These are phyloP conservation scores for Candida boidinii DNA, from an alignment of 805 yeast genomes.

Conservation along the genomic window DNA sequence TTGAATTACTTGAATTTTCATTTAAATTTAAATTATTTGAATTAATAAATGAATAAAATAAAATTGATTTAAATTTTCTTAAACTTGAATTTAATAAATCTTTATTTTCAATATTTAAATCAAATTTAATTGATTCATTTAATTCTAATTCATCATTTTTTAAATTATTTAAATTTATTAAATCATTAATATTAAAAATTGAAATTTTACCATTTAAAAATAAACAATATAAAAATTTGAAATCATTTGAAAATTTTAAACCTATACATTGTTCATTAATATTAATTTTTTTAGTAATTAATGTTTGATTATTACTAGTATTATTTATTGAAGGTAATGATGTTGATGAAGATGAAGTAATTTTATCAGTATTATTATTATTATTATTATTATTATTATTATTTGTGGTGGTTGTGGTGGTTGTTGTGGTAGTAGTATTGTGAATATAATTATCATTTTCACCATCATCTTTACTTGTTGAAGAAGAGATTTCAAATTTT, in stretches of 20 bases:
- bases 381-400: too few species aligned
- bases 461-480: slow-evolving; percentile 17
- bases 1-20: slow-evolving; percentile 11
- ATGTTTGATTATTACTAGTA: too few species aligned
- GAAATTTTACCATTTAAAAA: slow-evolving; percentile 22
- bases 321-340: too few species aligned
- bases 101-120: slow-evolving; percentile 5
- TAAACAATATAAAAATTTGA: slow-evolving; percentile 22
- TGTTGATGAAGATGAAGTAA: too few species aligned
- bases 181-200: slow-evolving; percentile 11
- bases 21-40: slow-evolving; percentile 17
- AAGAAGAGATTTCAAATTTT: slow-evolving; percentile 1
- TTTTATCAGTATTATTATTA: too few species aligned
- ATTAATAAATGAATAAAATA: slow-evolving; percentile 18
- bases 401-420: too few species aligned
- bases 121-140: slow-evolving; percentile 5
- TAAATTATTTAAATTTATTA: too few species aligned
- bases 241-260: slow-evolving; percentile 19
- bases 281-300: slow-evolving; percentile 18
- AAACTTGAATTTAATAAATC: too few species aligned
- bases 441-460: too few species aligned
- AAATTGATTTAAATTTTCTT: too few species aligned
- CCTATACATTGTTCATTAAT: slow-evolving; percentile 17
- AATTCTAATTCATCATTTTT: slow-evolving; percentile 6
- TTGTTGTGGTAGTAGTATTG: too few species aligned